These are phyloP conservation scores for Fraxinus quadrangulata DNA, from an alignment of 257 asterid genomes.

Conservation along the genomic window DNA sequence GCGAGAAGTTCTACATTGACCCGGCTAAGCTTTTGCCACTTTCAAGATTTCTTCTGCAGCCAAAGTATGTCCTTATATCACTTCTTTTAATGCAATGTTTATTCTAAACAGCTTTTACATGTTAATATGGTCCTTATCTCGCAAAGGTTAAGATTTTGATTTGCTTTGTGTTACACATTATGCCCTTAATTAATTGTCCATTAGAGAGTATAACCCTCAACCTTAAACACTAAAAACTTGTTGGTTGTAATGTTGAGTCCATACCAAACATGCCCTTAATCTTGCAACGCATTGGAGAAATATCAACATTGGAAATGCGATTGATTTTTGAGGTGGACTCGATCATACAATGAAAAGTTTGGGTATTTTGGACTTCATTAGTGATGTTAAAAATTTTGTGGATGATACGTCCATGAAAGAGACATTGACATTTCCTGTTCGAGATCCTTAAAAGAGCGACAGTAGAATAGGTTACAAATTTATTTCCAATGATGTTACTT, in stretches of 20 bases:
- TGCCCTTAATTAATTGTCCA: background rate
- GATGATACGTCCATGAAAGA: background rate
- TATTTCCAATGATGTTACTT: background rate
- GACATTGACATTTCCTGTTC: background rate
- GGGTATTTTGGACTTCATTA: background rate
- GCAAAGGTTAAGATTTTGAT: background rate
- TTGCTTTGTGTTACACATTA: background rate
- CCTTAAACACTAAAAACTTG: background rate
- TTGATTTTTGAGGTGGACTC: background rate
- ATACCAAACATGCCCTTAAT: no score
- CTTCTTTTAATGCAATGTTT: background rate
- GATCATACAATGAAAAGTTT: background rate
- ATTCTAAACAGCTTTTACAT: background rate
- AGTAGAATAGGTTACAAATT: background rate
- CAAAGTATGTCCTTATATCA: conserved; percentile 54
- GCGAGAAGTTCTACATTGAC: conserved; percentile 92
- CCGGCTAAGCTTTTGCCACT: conserved; percentile 91
- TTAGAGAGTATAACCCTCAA: background rate
- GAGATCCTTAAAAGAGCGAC: background rate
- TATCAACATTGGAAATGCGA: background rate
- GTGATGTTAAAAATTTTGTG: background rate
- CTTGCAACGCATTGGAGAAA: no score
- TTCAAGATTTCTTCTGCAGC: conserved; percentile 75
- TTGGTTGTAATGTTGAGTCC: background rate
- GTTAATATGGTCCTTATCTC: background rate